These are phyloP conservation scores for Sarocladiaceae sp. DNA, from an alignment of 2,329 filamentous ascomycete genomes.

Conservation along the genomic window DNA sequence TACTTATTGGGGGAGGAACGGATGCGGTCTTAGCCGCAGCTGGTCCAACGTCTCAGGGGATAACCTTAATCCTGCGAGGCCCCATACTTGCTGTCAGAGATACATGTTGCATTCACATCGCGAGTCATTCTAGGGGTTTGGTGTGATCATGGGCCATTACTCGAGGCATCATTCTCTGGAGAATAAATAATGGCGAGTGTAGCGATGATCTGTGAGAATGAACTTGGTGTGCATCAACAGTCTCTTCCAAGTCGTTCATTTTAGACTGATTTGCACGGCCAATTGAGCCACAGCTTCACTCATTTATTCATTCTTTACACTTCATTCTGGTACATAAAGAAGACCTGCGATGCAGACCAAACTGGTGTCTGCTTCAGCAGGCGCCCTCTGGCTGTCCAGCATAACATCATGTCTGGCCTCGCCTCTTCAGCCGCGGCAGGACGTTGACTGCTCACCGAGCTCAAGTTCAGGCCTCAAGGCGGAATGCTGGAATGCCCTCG, in stretches of 20 bases:
- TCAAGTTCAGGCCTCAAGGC: slow-evolving; percentile 16
- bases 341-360: too few species aligned
- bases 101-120: background rate
- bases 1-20: background rate
- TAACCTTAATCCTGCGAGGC: background rate
- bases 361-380: background rate
- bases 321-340: too few species aligned
- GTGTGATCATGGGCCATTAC: too few species aligned
- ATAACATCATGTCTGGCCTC: background rate
- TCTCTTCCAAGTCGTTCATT: too few species aligned
- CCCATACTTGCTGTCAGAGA: background rate
- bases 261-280: too few species aligned
- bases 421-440: background rate
- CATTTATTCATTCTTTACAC: too few species aligned
- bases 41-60: background rate
- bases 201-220: slow-evolving; percentile 24
- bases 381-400: background rate
- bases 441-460: background rate
- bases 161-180: too few species aligned
- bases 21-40: background rate
- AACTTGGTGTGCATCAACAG: too few species aligned
- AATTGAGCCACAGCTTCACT: too few species aligned
- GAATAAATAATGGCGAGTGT: slow-evolving; percentile 33
- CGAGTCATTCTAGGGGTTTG: background rate
- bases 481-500: slow-evolving; percentile 18